phyloP scores from a whole-genome alignment of 2,329 filamentous ascomycete genomes.

The Aspergillus aculeatinus region DNA sequence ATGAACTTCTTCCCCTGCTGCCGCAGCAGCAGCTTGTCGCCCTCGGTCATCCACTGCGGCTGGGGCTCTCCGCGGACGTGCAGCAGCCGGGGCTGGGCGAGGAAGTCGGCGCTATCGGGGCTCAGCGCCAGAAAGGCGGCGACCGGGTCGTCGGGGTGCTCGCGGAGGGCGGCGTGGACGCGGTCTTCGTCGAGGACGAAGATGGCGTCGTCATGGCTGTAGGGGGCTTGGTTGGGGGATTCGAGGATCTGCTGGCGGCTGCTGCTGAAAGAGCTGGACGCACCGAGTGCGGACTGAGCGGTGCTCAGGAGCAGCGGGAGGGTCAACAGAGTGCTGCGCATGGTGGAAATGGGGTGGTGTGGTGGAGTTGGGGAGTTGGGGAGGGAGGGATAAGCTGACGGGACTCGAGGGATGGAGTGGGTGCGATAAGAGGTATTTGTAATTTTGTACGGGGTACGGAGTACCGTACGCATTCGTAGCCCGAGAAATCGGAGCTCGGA shows the following conservation, averaged over 20 bases:
- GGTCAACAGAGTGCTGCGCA: neutral
- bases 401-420: neutral
- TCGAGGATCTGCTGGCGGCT: neutral
- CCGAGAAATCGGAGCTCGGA: too few relatives aligned
- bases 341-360: neutral
- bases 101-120: neutral
- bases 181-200: neutral
- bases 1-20: constrained; percentile 2
- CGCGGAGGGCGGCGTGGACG: neutral
- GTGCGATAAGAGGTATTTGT: neutral
- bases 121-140: neutral
- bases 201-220: neutral
- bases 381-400: neutral
- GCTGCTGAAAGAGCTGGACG: neutral
- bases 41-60: constrained; percentile 6
- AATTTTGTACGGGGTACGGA: too few relatives aligned
- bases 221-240: neutral
- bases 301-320: neutral
- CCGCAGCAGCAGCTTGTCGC: constrained; percentile 4
- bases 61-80: neutral
- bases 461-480: too few relatives aligned
- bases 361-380: neutral
- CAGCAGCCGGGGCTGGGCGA: neutral
- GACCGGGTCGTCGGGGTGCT: constrained; percentile 1
- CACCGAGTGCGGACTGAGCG: neutral